Conservation (phyloP, 371 early-diverging fungal species). For the Dichotomocladium elegans region DNA sequence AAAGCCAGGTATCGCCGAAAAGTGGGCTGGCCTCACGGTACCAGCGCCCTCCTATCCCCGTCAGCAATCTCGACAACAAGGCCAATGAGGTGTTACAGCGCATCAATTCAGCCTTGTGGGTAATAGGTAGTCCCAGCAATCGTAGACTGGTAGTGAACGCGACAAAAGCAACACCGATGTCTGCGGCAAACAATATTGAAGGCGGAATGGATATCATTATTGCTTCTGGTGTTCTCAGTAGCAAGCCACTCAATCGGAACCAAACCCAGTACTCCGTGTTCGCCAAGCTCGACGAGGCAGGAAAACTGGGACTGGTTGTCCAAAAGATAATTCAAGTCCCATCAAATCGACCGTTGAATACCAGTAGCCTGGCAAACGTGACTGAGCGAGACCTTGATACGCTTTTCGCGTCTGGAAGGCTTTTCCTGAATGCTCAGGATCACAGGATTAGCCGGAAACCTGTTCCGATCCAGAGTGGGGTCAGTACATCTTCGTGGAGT, state of each 20-base stretch:
- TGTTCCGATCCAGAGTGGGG: not conserved
- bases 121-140: constrained; percentile 1
- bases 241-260: constrained; percentile 19
- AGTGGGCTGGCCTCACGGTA: not conserved
- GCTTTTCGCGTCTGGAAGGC: constrained; percentile 6
- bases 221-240: constrained; percentile 29
- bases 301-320: constrained; percentile 1
- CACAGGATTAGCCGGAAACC: constrained; percentile 3
- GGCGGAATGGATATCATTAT: constrained; percentile 30
- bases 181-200: constrained; percentile 14
- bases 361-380: constrained; percentile 6
- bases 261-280: constrained; percentile 33
- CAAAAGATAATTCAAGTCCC: constrained; percentile 8
- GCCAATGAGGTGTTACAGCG: constrained; percentile 10
- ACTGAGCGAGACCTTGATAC: constrained; percentile 13
- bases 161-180: not conserved
- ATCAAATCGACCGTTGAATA: not conserved
- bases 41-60: constrained; percentile 6
- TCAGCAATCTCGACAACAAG: constrained; percentile 1
- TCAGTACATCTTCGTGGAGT: no score
- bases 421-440: constrained; percentile 12
- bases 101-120: constrained; percentile 6
- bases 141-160: not conserved
- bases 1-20: constrained; percentile 13
- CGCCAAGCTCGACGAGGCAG: not conserved